phyloP scores from a whole-genome alignment of 345 rosid species.

The Angophora floribunda region DNA sequence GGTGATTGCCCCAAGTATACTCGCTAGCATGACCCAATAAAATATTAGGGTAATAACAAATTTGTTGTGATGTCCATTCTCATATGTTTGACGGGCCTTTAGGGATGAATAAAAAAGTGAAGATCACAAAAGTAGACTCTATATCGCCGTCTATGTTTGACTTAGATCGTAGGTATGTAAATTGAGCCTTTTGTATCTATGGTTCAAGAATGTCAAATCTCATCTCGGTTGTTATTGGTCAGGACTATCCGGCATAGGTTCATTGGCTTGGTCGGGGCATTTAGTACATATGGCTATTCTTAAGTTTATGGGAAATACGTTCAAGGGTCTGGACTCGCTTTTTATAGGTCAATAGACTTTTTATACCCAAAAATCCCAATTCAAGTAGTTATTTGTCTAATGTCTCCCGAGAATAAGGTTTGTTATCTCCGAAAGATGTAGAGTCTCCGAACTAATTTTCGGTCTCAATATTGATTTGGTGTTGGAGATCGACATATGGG shows the following conservation, averaged over 20 bases:
- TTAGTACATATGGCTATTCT: neutral
- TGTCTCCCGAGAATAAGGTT: neutral
- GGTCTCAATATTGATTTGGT: neutral
- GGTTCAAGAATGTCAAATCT: neutral
- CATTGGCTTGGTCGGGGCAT: neutral
- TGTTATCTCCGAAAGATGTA: neutral
- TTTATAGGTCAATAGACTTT: neutral
- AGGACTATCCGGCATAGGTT: neutral
- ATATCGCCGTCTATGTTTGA: neutral
- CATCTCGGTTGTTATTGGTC: neutral
- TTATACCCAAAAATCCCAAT: neutral
- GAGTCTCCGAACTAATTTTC: neutral
- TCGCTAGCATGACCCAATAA: neutral
- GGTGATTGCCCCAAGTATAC: neutral
- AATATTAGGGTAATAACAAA: neutral
- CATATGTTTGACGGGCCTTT: fast-evolving
- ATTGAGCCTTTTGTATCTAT: neutral
- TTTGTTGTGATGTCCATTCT: neutral
- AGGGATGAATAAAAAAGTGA: neutral
- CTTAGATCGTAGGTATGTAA: neutral
- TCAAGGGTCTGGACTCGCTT: neutral
- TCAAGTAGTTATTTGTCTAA: neutral
- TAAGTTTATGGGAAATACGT: neutral
- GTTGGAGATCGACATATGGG: neutral
- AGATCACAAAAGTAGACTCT: neutral